A percentile compares a stretch with the other conserved stretches of the same genome.
Evolutionary conservation across 257 asterid species (phyloP).

Genomic region (Handroanthus guayacan): DNA sequence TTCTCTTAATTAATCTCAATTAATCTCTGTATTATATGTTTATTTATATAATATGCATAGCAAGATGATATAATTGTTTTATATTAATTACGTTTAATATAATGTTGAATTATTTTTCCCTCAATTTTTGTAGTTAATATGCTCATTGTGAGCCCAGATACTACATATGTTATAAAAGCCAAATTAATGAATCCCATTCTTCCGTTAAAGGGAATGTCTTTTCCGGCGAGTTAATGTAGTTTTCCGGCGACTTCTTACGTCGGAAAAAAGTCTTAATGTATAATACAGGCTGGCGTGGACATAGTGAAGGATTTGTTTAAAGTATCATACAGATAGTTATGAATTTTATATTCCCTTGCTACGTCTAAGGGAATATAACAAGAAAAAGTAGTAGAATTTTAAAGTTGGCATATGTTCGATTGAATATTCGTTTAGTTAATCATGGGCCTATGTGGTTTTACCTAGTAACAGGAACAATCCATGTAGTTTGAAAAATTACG

Average conservation of each 20-base stretch:
- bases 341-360: constrained; percentile 16
- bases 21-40: background rate
- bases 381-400: background rate
- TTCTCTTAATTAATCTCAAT: background rate
- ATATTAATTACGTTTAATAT: background rate
- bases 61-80: background rate
- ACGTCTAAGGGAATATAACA: constrained; percentile 4
- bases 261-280: constrained; percentile 19
- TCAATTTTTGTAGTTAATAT: background rate
- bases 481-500: too few relatives aligned
- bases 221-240: constrained; percentile 35
- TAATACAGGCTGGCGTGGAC: background rate
- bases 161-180: too few relatives aligned
- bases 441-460: background rate
- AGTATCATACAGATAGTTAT: background rate
- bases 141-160: background rate
- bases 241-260: constrained; percentile 30
- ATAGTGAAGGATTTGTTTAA: background rate
- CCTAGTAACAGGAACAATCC: too few relatives aligned
- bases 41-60: background rate
- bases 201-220: background rate
- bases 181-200: too few relatives aligned
- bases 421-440: background rate
- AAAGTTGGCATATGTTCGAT: background rate
- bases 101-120: background rate